Conservation (phyloP, 768 basidiomycete species). For the Rhodosporidiobolus odoratus region DNA sequence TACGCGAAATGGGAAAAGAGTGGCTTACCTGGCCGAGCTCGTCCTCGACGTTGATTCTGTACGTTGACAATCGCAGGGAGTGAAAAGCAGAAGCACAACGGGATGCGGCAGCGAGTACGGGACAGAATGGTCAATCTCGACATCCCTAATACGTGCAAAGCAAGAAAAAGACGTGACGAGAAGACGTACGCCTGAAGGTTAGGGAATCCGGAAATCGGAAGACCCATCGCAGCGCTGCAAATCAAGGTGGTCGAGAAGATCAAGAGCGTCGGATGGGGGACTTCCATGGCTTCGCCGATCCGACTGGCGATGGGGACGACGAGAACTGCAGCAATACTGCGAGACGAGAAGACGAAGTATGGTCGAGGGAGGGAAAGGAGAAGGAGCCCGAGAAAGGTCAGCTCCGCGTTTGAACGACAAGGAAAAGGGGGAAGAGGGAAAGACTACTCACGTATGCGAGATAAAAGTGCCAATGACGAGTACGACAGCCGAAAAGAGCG, state of each 20-base stretch:
- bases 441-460: conserved; percentile 54
- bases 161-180: background rate
- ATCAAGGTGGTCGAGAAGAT: conserved; percentile 84
- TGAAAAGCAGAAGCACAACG: background rate
- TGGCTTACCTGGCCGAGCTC: conserved; percentile 66
- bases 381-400: conserved; percentile 43
- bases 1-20: background rate
- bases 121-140: background rate
- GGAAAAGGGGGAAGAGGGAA: conserved; percentile 7
- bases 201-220: conserved; percentile 98
- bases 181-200: conserved; percentile 78
- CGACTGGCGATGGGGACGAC: conserved; percentile 93
- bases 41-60: conserved; percentile 81
- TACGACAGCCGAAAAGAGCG: conserved; percentile 38
- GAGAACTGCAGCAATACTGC: conserved; percentile 76
- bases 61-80: background rate
- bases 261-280: conserved; percentile 68
- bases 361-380: conserved; percentile 13
- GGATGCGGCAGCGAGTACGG: background rate
- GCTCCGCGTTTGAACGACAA: conserved; percentile 62
- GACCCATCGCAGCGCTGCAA: conserved; percentile 94
- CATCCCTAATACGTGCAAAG: too few relatives aligned
- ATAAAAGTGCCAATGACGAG: conserved; percentile 86
- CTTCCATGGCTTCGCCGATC: conserved; percentile 69
- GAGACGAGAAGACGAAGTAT: background rate